These are phyloP conservation scores for Suhomyces prunicola DNA, from an alignment of 805 yeast species.

Conservation along the genomic window DNA sequence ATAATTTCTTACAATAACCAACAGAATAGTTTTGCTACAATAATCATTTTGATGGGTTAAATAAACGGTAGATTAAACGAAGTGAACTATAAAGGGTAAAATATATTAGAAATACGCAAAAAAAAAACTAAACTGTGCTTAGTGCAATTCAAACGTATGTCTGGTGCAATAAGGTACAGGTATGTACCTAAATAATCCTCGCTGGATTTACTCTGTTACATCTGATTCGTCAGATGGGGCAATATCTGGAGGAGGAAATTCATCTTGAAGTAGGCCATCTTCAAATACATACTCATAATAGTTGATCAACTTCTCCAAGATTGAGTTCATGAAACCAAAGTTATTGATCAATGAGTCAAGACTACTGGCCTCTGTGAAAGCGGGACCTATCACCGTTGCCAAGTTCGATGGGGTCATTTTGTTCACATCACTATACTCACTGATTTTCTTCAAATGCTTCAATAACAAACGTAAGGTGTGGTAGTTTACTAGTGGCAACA, in stretches of 20 bases:
- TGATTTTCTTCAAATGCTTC: constrained; percentile 66
- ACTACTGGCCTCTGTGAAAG: constrained; percentile 53
- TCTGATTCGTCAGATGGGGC: background rate
- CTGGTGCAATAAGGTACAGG: background rate
- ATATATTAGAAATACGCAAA: background rate
- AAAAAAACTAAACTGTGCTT: background rate
- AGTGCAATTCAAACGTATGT: background rate
- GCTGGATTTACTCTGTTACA: too few species aligned
- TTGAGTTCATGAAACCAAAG: constrained; percentile 54
- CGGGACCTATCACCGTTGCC: constrained; percentile 82
- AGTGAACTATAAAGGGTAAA: background rate
- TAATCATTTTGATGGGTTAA: too few species aligned
- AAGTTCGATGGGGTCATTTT: constrained; percentile 87
- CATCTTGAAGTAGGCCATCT: constrained; percentile 5
- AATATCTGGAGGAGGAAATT: constrained; percentile 1
- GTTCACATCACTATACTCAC: constrained; percentile 63
- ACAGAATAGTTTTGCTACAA: too few species aligned
- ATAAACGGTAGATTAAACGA: background rate
- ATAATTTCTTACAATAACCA: too few species aligned
- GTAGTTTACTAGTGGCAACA: constrained; percentile 65
- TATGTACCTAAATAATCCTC: background rate
- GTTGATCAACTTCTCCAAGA: constrained; percentile 49
- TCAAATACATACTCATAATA: constrained; percentile 42
- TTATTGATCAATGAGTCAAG: constrained; percentile 45
- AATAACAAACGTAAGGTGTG: constrained; percentile 64